phyloP scores from a whole-genome alignment of 202 grass and related monocot species.

The Panicum virgatum region DNA sequence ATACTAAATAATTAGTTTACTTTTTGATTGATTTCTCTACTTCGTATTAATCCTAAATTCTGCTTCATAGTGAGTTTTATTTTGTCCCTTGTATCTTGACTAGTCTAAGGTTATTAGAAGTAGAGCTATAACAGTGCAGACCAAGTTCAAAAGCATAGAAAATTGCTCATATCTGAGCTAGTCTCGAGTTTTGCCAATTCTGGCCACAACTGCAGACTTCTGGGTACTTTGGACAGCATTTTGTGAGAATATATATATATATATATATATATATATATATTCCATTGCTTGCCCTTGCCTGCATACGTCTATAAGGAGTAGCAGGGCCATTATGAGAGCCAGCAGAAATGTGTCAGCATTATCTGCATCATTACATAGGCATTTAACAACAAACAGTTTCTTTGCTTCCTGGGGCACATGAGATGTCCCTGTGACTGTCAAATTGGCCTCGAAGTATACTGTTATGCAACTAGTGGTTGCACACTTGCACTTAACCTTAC shows the following conservation, averaged over 20 bases:
- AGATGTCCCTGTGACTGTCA: not conserved
- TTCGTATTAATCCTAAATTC: not conserved
- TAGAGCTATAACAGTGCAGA: not conserved
- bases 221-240: not conserved
- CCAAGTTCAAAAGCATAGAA: not conserved
- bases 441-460: not conserved
- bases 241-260: not conserved
- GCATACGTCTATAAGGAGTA: not conserved
- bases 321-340: not conserved
- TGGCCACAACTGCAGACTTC: not conserved
- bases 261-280: too few relatives aligned
- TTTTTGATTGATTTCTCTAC: not conserved
- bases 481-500: conserved; percentile 13
- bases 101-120: not conserved
- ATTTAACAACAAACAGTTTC: conserved; percentile 8
- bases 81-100: not conserved
- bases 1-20: not conserved
- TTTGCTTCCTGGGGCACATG: conserved; percentile 1
- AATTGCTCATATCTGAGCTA: not conserved
- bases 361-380: conserved; percentile 18
- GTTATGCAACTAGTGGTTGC: not conserved
- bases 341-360: not conserved
- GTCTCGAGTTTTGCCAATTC: not conserved
- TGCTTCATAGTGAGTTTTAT: not conserved
- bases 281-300: not conserved